Conservation (phyloP, 202 grass and related monocot genomes). For the Eragrostis tef region DNA sequence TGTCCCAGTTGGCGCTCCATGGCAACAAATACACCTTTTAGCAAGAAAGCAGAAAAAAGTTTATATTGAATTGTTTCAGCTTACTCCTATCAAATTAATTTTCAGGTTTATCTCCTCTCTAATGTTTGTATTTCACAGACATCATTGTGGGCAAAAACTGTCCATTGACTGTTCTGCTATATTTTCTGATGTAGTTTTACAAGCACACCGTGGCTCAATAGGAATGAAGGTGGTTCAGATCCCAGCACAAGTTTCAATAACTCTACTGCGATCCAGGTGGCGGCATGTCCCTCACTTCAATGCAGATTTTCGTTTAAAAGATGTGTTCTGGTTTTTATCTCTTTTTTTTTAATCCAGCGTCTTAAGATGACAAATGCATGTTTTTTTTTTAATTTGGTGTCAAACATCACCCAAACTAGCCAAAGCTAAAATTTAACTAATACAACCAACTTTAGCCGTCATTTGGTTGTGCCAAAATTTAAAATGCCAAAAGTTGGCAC, state of each 20-base stretch:
- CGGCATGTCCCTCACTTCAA: neutral
- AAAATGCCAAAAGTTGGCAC: neutral
- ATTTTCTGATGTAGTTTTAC: slow-evolving; percentile 78
- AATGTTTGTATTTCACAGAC: slow-evolving; percentile 40
- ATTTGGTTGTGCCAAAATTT: neutral
- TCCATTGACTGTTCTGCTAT: slow-evolving; percentile 46
- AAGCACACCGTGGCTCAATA: slow-evolving; percentile 84
- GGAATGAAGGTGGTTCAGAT: slow-evolving; percentile 76
- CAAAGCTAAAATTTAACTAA: neutral
- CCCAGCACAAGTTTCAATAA: slow-evolving; percentile 62
- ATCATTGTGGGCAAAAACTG: slow-evolving; percentile 25
- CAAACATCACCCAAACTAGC: neutral
- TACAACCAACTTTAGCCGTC: neutral
- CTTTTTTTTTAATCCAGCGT: slow-evolving; percentile 29
- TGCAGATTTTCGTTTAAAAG: neutral
- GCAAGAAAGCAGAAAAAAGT: slow-evolving; percentile 90
- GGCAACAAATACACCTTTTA: slow-evolving; percentile 94
- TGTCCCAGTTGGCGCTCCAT: slow-evolving; percentile 86
- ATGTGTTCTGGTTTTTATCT: slow-evolving; percentile 13
- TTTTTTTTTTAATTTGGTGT: neutral
- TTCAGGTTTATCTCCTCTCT: slow-evolving; percentile 79
- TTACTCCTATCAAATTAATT: slow-evolving; percentile 74
- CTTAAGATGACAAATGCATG: slow-evolving; percentile 22
- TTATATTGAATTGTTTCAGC: slow-evolving; percentile 85
- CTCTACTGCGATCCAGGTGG: slow-evolving; percentile 82